Evolutionary conservation across 140 eudicot species (phyloP).

Genomic region (Anethum foeniculum): DNA sequence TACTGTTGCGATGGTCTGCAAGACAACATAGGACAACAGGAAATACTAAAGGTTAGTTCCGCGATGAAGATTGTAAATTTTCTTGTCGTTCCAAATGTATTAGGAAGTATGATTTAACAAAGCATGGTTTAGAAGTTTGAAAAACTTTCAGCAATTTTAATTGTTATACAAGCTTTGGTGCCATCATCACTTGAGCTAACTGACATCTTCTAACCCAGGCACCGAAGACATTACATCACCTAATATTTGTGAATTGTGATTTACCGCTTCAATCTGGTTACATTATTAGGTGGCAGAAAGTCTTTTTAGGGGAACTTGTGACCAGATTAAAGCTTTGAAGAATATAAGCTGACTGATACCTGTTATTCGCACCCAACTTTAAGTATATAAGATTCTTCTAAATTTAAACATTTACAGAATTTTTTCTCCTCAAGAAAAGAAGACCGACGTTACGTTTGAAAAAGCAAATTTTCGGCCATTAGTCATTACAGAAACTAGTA

Average conservation of each 20-base stretch:
- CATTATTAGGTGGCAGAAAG: neutral
- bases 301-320: neutral
- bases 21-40: neutral
- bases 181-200: neutral
- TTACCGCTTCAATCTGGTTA: neutral
- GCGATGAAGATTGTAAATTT: neutral
- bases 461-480: neutral
- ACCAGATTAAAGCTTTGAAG: neutral
- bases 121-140: neutral
- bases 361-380: neutral
- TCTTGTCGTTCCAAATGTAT: neutral
- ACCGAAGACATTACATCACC: neutral
- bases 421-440: neutral
- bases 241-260: neutral
- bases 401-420: neutral
- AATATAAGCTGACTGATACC: neutral
- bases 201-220: neutral
- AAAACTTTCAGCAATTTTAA: neutral
- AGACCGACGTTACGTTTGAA: neutral
- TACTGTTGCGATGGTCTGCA: constrained; percentile 95
- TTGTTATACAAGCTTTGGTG: neutral
- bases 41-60: neutral
- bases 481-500: neutral
- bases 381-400: neutral
- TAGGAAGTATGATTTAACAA: neutral